These are phyloP conservation scores for Saprolegnia parasitica DNA, from an alignment of 352 stramenopile genomes.

Conservation along the genomic window DNA sequence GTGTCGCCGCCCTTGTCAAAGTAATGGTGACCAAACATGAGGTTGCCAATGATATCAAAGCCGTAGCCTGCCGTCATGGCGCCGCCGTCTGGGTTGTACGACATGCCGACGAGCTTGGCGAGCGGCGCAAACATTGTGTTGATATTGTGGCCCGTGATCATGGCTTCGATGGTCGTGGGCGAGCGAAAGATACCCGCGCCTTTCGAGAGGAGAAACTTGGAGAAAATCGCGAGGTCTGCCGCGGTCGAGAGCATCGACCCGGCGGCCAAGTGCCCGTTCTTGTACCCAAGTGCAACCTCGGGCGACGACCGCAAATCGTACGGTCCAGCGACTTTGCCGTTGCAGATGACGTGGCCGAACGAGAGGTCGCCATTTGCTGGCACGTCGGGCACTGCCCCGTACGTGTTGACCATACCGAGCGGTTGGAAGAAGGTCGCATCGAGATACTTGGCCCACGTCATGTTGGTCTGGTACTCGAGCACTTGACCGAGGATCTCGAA, in stretches of 20 bases:
- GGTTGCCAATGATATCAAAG: conserved; percentile 52
- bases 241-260: conserved; percentile 49
- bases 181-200: conserved; percentile 38
- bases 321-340: conserved; percentile 41
- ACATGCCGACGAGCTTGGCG: conserved; percentile 43
- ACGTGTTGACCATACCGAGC: conserved; percentile 55
- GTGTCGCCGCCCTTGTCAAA: conserved; percentile 67
- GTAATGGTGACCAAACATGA: conserved; percentile 60
- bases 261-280: conserved; percentile 32
- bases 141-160: conserved; percentile 42
- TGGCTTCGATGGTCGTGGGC: conserved; percentile 41
- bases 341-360: conserved; percentile 49
- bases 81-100: conserved; percentile 46
- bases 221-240: conserved; percentile 49
- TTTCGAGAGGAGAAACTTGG: conserved; percentile 62
- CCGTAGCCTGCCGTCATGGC: conserved; percentile 56
- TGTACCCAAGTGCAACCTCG: neutral
- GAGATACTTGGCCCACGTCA: conserved; percentile 51
- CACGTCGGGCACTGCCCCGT: conserved; percentile 34
- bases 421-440: conserved; percentile 47
- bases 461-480: conserved; percentile 42
- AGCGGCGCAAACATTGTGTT: neutral
- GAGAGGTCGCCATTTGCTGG: conserved; percentile 35
- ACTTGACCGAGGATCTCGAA: conserved; percentile 59
- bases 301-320: conserved; percentile 36